A percentile compares a stretch with the other conserved stretches of the same genome.
phyloP scores from a whole-genome alignment of 352 stramenopile genomes.

The Phytophthora hibernalis region DNA sequence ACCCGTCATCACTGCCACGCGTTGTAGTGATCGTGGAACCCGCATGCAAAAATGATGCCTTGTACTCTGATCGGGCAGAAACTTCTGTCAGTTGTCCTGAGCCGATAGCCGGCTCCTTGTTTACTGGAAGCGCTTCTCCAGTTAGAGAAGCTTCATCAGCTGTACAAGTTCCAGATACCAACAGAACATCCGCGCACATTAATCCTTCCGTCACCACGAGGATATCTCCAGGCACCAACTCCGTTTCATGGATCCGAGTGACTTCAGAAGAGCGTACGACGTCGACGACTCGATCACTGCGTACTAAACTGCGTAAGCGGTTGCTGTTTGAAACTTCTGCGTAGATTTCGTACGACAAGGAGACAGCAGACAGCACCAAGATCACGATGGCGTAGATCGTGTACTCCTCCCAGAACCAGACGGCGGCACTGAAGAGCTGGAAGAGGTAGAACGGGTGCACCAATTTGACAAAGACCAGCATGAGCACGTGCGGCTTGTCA shows the following conservation, averaged over 20 bases:
- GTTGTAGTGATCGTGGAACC: slow-evolving; percentile 40
- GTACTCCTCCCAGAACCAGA: slow-evolving; percentile 62
- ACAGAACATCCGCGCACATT: slow-evolving; percentile 49
- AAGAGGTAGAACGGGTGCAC: slow-evolving; percentile 74
- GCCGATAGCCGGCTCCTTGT: slow-evolving; percentile 42
- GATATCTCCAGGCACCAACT: slow-evolving; percentile 63
- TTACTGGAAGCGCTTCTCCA: slow-evolving; percentile 50
- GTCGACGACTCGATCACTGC: slow-evolving; percentile 41
- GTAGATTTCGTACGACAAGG: slow-evolving; percentile 62
- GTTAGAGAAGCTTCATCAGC: slow-evolving; percentile 60
- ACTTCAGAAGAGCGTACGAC: slow-evolving; percentile 36
- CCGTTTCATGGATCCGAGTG: slow-evolving; percentile 34
- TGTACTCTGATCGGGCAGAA: slow-evolving; percentile 33
- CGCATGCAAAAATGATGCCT: slow-evolving; percentile 44
- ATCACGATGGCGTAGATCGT: slow-evolving; percentile 54
- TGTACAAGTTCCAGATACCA: slow-evolving; percentile 50
- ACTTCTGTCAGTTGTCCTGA: slow-evolving; percentile 34
- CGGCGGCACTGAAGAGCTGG: slow-evolving; percentile 56
- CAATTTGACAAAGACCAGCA: slow-evolving; percentile 61
- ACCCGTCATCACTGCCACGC: slow-evolving; percentile 11
- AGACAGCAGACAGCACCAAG: slow-evolving; percentile 46
- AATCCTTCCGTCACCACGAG: slow-evolving; percentile 36
- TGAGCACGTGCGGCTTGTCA: slow-evolving; percentile 34
- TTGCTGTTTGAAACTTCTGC: slow-evolving; percentile 53
- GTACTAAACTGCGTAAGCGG: slow-evolving; percentile 48